phyloP scores from a whole-genome alignment of 768 basidiomycete species.

The Sporobolomyces pararoseus region DNA sequence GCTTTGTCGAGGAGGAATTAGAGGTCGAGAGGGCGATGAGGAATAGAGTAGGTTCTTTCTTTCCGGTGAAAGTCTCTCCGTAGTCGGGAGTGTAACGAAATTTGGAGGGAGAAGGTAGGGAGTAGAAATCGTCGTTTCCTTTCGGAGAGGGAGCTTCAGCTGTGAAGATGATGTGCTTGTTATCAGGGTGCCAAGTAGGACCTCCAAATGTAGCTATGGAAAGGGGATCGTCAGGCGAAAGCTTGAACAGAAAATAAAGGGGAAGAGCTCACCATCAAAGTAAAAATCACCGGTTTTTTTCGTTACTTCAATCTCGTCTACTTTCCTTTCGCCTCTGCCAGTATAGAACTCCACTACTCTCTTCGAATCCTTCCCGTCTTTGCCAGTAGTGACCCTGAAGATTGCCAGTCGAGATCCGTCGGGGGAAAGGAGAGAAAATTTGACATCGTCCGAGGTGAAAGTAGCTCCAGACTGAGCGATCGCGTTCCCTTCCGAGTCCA shows the following conservation, averaged over 20 bases:
- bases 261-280: constrained; percentile 57
- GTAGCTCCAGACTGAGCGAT: background rate
- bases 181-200: constrained; percentile 58
- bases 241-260: too few relatives aligned
- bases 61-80: constrained; percentile 62
- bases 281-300: constrained; percentile 61
- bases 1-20: background rate
- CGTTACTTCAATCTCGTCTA: constrained; percentile 59
- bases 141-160: constrained; percentile 57
- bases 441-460: constrained; percentile 13
- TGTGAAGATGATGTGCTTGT: constrained; percentile 58
- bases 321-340: constrained; percentile 49
- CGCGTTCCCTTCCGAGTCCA: background rate
- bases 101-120: constrained; percentile 44
- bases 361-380: constrained; percentile 43
- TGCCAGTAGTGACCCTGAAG: constrained; percentile 51
- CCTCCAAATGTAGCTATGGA: constrained; percentile 57
- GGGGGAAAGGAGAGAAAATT: constrained; percentile 52
- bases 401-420: constrained; percentile 54
- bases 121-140: constrained; percentile 25
- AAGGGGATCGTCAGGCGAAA: too few relatives aligned
- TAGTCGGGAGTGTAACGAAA: constrained; percentile 61
- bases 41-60: constrained; percentile 58
- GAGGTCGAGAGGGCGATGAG: constrained; percentile 55
- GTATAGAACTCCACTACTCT: constrained; percentile 64